Base-by-base conservation (phyloP, 306 rosid species). In the Malus domestica region DNA sequence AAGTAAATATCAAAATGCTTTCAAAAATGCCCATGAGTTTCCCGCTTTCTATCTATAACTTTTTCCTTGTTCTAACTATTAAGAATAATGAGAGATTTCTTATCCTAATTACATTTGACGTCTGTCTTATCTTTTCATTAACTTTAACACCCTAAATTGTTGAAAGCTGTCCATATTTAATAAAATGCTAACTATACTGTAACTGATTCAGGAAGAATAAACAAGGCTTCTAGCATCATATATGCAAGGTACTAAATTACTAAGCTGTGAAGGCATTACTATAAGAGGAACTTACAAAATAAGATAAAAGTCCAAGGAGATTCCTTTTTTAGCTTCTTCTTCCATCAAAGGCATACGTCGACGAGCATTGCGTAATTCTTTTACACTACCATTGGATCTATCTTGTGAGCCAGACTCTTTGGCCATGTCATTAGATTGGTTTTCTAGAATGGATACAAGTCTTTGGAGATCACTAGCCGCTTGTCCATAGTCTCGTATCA, bases 401-500 rank as follows among this genome's bases (percentile, higher is more conserved):
- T 65, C 83, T 67, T 87, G 86, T 10, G 86, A 83, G 67, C 82
- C 73, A 60, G 81, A 78, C 55, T 76, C 86, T 74, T 78, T 83
- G 71, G 80, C 80, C 80, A 79, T 90, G 84, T 82, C 87, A 73
- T 58, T 79, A 73, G 90, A 87, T 83, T 89, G 90, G 82, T 84
- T 81, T 86, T 89, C 89, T 79, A 90, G 81, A 76, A 90, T 46
- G 74, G 87, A 78, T 40, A 85, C 6, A 58, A 90, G 87, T 82
- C 84, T 92, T 79, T 79, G 86, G 78, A 90, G 93, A 83, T 90
- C 97, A 76, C 80, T 83, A 76, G 96, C 86, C 23, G 93, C 96
- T 81, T 89, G 89, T 69, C 80, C 89, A 74, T 90, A 88, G 71
- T 95, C 97, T 80, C 96, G 85, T 65, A 95, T 91, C 93, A 78